These are phyloP conservation scores for Rhynchospora tenuis DNA, from an alignment of 176 grass and related monocot genomes.

Conservation along the genomic window DNA sequence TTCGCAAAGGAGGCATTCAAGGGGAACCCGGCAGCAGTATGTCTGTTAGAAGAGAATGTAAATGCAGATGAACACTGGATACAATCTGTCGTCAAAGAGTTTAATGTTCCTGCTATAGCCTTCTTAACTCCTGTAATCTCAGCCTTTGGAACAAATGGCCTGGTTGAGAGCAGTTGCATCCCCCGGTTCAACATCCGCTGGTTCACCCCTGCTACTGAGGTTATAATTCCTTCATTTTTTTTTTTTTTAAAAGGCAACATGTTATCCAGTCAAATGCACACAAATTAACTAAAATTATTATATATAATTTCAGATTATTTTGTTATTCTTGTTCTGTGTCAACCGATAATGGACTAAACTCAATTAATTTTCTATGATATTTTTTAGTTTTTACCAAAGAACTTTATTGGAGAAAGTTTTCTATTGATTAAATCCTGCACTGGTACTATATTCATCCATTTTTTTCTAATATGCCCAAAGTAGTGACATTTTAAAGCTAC, in stretches of 20 bases:
- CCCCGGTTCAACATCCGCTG: conserved; percentile 51
- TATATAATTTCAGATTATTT: too few relatives aligned
- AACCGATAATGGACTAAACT: too few relatives aligned
- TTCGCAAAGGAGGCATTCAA: conserved; percentile 53
- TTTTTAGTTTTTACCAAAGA: too few relatives aligned
- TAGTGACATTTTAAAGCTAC: neutral
- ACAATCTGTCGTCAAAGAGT: conserved; percentile 58
- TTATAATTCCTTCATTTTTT: neutral
- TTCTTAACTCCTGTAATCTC: conserved; percentile 35
- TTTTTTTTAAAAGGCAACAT: neutral
- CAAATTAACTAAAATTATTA: too few relatives aligned
- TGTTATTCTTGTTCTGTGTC: too few relatives aligned
- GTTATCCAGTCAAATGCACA: too few relatives aligned
- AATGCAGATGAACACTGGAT: conserved; percentile 48
- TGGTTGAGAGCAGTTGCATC: neutral
- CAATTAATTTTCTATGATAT: too few relatives aligned
- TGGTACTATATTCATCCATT: too few relatives aligned
- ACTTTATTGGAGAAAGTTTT: too few relatives aligned
- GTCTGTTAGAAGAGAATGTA: conserved; percentile 40
- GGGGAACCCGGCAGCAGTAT: conserved; percentile 64
- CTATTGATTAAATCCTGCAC: too few relatives aligned
- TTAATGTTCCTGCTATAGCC: conserved; percentile 47
- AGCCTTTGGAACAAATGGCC: neutral
- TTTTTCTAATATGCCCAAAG: neutral
- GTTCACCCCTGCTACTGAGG: conserved; percentile 67